Percentiles rank a stretch among this genome's conserved stretches.
phyloP scores from a whole-genome alignment of 768 basidiomycete species.

The Pleurotus pulmonarius region DNA sequence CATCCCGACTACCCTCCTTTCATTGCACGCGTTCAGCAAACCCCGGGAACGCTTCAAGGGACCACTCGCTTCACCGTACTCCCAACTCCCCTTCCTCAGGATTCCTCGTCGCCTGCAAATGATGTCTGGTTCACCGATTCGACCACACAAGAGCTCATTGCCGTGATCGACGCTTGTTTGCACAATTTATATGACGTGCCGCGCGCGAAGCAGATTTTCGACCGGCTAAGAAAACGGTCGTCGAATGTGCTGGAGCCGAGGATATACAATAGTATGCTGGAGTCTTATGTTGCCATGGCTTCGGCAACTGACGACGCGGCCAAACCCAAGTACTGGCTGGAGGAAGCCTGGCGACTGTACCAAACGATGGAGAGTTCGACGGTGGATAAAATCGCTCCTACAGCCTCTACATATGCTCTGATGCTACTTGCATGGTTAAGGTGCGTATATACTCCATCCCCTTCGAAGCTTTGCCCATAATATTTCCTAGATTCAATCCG shows the following conservation, averaged over 20 bases:
- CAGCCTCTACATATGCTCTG: constrained; percentile 59
- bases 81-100: constrained; percentile 61
- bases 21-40: constrained; percentile 19
- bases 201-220: constrained; percentile 74
- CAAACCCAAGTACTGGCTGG: constrained; percentile 49
- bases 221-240: constrained; percentile 42
- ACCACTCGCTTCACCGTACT: constrained; percentile 51
- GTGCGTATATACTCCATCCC: constrained; percentile 25
- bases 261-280: constrained; percentile 66
- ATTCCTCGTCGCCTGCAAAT: constrained; percentile 33
- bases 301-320: constrained; percentile 38
- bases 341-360: constrained; percentile 60
- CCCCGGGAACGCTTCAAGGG: constrained; percentile 41
- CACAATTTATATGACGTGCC: constrained; percentile 71
- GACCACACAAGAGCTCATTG: constrained; percentile 60
- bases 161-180: constrained; percentile 83
- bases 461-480: neutral
- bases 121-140: constrained; percentile 64
- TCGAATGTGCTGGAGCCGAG: constrained; percentile 33
- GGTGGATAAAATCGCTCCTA: constrained; percentile 43
- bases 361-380: constrained; percentile 44
- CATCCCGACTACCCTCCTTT: constrained; percentile 36
- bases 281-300: constrained; percentile 62
- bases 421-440: constrained; percentile 60
- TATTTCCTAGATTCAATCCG: constrained; percentile 30